phyloP scores from a whole-genome alignment of 495 filamentous ascomycete genomes.

The Penicillium paxilli region DNA sequence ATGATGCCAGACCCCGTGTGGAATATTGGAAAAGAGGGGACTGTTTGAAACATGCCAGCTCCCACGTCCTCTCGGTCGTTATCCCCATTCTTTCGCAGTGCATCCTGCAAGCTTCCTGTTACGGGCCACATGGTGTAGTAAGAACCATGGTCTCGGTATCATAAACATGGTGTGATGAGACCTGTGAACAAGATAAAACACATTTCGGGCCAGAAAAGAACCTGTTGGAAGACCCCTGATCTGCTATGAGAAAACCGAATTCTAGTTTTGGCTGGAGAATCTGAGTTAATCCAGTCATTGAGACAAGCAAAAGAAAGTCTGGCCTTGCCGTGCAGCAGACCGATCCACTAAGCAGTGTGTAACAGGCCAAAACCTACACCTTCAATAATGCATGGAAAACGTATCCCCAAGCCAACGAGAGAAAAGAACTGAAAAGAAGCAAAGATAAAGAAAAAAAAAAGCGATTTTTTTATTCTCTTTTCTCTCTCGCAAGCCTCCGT shows the following conservation, averaged over 20 bases:
- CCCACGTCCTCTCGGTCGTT: conserved; percentile 1
- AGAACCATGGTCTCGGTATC: conserved; percentile 12
- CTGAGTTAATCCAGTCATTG: neutral
- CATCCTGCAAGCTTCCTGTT: conserved; percentile 17
- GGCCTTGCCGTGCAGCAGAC: neutral
- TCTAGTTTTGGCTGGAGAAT: neutral
- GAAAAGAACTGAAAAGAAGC: neutral
- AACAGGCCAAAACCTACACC: neutral
- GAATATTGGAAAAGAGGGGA: conserved; percentile 3
- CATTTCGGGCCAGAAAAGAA: neutral
- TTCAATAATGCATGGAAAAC: neutral
- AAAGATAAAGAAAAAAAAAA: conserved; percentile 8
- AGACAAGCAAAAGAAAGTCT: neutral
- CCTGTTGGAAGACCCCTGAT: no score
- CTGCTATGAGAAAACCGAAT: neutral
- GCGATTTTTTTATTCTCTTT: no score
- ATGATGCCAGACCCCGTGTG: conserved; percentile 4
- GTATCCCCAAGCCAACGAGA: neutral
- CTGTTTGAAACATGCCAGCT: conserved; percentile 15
- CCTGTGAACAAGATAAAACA: neutral
- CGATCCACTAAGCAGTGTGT: neutral
- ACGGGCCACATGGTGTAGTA: conserved; percentile 19
- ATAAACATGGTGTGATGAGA: no score
- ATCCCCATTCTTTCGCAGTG: conserved; percentile 3
- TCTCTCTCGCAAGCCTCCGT: conserved; percentile 5